Evolutionary conservation across 192 early-diverging fungal species (phyloP).

Genomic region (Gamsiella multidivaricata): DNA sequence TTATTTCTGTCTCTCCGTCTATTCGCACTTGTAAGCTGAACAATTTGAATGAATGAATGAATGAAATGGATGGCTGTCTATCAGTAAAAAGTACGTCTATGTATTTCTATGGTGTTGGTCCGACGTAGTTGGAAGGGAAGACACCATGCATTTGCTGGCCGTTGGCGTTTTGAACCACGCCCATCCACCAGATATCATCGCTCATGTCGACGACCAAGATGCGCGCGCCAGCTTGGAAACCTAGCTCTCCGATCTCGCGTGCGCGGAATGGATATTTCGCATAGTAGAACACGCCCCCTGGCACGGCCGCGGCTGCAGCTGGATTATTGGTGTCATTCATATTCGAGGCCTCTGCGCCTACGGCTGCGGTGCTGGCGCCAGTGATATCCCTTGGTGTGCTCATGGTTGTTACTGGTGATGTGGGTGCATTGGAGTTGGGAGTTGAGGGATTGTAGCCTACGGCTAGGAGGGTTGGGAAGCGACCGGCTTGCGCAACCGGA

Average conservation of each 20-base stretch:
- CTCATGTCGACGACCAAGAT: constrained; percentile 82
- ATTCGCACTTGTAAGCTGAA: too few species aligned
- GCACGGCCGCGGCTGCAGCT: too few species aligned
- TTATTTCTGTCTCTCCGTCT: too few species aligned
- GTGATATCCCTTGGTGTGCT: constrained; percentile 17
- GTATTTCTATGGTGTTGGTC: constrained; percentile 1
- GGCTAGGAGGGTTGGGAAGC: constrained; percentile 14
- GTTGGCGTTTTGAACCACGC: constrained; percentile 66
- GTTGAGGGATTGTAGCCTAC: constrained; percentile 11
- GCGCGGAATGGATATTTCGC: constrained; percentile 80
- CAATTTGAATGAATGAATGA: too few species aligned
- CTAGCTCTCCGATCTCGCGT: constrained; percentile 78
- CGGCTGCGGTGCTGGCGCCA: background rate
- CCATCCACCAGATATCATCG: constrained; percentile 89
- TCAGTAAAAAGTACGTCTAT: too few species aligned
- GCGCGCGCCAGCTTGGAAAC: constrained; percentile 72
- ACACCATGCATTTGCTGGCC: constrained; percentile 71
- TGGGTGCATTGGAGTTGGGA: background rate
- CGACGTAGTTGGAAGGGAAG: constrained; percentile 83
- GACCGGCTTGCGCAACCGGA: constrained; percentile 7
- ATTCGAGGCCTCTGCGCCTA: background rate
- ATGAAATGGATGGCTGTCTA: too few species aligned
- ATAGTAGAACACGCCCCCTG: constrained; percentile 58
- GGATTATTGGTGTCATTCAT: constrained; percentile 9
- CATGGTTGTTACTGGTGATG: constrained; percentile 35